These are phyloP conservation scores for Galerina sulciceps DNA, from an alignment of 768 basidiomycete species.

Conservation along the genomic window DNA sequence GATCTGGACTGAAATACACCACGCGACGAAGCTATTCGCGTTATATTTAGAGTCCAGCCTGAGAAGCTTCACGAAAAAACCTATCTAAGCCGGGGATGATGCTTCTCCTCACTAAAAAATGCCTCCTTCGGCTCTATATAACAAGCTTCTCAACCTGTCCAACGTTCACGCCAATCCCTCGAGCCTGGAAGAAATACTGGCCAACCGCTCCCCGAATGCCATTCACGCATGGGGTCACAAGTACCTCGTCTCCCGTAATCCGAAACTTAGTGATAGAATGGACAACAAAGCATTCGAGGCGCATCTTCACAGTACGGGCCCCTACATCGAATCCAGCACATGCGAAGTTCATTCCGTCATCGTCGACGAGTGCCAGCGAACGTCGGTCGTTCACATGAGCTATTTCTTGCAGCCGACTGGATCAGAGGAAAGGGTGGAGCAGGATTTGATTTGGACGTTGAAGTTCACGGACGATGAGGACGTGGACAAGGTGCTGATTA, in stretches of 20 bases:
- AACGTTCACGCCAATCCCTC: no score
- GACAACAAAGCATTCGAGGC: background rate
- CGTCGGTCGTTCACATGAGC: background rate
- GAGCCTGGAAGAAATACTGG: background rate
- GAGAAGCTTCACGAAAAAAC: no score
- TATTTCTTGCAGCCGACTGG: background rate
- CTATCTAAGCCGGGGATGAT: no score
- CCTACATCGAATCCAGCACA: background rate
- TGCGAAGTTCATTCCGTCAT: background rate
- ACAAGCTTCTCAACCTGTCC: no score
- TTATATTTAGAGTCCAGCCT: no score
- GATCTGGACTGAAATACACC: no score
- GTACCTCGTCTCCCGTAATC: constrained; percentile 1
- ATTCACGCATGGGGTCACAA: constrained; percentile 3
- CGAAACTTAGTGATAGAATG: background rate
- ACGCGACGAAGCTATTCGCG: no score
- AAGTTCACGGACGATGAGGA: background rate
- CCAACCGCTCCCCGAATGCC: background rate
- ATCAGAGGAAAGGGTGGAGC: background rate
- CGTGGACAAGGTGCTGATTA: background rate
- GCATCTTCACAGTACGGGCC: background rate
- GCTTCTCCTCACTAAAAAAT: no score
- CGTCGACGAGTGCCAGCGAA: background rate
- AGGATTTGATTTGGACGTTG: constrained; percentile 3
- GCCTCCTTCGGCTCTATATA: no score